A percentile compares a stretch with the other conserved stretches of the same genome.
phyloP scores from a whole-genome alignment of 148 eudicot genomes.

The Nepenthes mirabilis region DNA sequence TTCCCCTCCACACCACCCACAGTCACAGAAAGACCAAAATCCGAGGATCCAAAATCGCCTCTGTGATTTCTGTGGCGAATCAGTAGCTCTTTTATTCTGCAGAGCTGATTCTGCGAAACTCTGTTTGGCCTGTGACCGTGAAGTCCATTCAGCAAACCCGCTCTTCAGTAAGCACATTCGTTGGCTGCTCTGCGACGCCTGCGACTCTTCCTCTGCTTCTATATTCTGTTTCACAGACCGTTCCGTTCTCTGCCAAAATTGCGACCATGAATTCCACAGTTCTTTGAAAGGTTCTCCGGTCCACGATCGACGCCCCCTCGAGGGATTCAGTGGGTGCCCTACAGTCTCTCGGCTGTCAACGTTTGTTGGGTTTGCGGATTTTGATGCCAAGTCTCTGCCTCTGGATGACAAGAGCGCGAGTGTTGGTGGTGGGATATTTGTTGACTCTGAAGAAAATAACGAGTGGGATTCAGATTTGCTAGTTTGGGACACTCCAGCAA shows the following conservation, averaged over 20 bases:
- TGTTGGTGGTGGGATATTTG: slow-evolving; percentile 10
- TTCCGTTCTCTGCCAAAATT: slow-evolving; percentile 59
- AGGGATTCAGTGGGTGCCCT: slow-evolving; percentile 65
- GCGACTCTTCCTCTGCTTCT: slow-evolving; percentile 53
- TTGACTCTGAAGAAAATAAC: not conserved
- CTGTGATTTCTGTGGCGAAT: slow-evolving; percentile 55
- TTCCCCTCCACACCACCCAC: too few species aligned
- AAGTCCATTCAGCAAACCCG: slow-evolving; percentile 66
- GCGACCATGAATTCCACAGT: slow-evolving; percentile 56
- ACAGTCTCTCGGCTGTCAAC: slow-evolving; percentile 30
- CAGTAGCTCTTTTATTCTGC: slow-evolving; percentile 47
- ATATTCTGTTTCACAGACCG: slow-evolving; percentile 41
- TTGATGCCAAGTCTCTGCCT: slow-evolving; percentile 12
- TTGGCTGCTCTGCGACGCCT: slow-evolving; percentile 48
- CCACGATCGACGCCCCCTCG: slow-evolving; percentile 57
- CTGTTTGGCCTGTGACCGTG: slow-evolving; percentile 50
- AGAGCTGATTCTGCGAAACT: slow-evolving; percentile 73
- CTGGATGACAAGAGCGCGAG: slow-evolving; percentile 10
- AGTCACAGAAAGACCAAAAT: not conserved
- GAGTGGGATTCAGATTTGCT: not conserved
- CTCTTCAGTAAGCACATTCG: slow-evolving; percentile 63
- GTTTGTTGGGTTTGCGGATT: slow-evolving; percentile 42
- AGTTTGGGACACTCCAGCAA: slow-evolving; percentile 13
- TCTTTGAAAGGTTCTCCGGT: not conserved
- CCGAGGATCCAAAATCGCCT: slow-evolving; percentile 15